phyloP scores from a whole-genome alignment of 2,329 filamentous ascomycete genomes.

The Colletotrichum acutatum region DNA sequence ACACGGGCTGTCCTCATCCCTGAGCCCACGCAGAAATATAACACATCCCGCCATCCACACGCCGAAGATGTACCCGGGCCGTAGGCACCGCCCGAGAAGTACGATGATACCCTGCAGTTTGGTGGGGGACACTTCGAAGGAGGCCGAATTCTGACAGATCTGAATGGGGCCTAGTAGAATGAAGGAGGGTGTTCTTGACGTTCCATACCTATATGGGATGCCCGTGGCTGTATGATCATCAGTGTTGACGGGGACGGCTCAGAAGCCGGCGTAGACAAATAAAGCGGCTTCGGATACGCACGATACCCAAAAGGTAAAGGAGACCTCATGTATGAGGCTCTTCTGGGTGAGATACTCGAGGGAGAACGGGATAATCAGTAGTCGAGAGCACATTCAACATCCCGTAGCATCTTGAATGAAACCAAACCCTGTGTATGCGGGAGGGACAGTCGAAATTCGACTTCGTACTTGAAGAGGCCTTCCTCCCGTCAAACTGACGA shows the following conservation, averaged over 20 bases:
- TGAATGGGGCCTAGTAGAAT: not conserved
- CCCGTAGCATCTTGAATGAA: conserved; percentile 11
- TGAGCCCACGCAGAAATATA: not conserved
- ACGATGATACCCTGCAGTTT: not conserved
- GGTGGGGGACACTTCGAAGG: not conserved
- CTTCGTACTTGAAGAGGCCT: conserved; percentile 21
- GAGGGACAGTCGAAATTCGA: not conserved
- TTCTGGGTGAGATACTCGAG: not conserved
- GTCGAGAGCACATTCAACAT: conserved; percentile 21
- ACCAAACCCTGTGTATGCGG: not conserved
- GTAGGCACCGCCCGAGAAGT: not conserved
- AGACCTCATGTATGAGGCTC: conserved; percentile 12
- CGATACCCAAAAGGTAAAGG: not conserved
- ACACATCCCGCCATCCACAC: not conserved
- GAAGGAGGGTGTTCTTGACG: not conserved
- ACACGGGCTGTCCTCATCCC: not conserved
- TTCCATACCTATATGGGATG: not conserved
- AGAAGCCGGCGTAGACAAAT: not conserved
- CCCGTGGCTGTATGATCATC: not conserved
- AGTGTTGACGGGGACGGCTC: not conserved
- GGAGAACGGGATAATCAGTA: not conserved
- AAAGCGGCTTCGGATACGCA: conserved; percentile 4
- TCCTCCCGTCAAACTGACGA: conserved; percentile 6
- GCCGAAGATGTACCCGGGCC: not conserved
- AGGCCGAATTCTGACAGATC: conserved; percentile 30